phyloP scores from a whole-genome alignment of 2,329 filamentous ascomycete species.

The Trichoderma hamatum region DNA sequence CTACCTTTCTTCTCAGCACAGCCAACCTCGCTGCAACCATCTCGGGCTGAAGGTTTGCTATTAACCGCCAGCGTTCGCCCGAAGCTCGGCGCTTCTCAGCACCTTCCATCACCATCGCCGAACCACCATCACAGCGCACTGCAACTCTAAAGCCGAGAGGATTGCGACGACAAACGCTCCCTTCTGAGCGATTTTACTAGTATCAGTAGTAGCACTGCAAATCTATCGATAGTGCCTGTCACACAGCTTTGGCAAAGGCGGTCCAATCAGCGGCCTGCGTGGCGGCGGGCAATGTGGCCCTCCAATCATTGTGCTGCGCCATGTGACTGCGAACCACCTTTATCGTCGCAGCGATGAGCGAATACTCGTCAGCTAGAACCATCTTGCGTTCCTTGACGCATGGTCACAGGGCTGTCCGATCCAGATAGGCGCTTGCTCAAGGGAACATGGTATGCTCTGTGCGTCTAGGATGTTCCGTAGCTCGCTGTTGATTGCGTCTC shows the following conservation, averaged over 20 bases:
- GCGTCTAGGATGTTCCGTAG: neutral
- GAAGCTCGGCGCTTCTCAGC: conserved; percentile 25
- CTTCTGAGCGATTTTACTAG: conserved; percentile 12
- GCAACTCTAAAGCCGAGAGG: conserved; percentile 21
- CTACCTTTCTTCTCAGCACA: neutral
- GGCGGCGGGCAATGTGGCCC: conserved; percentile 15
- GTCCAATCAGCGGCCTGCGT: conserved; percentile 22
- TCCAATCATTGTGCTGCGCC: conserved; percentile 13
- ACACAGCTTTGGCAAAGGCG: conserved; percentile 1
- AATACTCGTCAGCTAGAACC: neutral
- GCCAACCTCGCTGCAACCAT: neutral
- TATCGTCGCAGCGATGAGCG: conserved; percentile 9
- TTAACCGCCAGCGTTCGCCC: conserved; percentile 7
- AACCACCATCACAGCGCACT: conserved; percentile 19
- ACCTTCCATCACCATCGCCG: conserved; percentile 20
- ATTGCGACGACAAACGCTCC: neutral
- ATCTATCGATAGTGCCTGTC: conserved; percentile 22
- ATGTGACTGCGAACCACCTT: conserved; percentile 24
- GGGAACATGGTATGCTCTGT: neutral
- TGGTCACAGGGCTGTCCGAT: conserved; percentile 27
- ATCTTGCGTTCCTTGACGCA: conserved; percentile 3
- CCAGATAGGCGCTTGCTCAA: conserved; percentile 17
- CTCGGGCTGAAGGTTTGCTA: neutral
- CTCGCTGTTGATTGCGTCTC: conserved; percentile 14
- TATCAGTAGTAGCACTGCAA: neutral